These are phyloP conservation scores for Colletotrichum coccodes DNA, from an alignment of 2,329 filamentous ascomycete species.

Conservation along the genomic window DNA sequence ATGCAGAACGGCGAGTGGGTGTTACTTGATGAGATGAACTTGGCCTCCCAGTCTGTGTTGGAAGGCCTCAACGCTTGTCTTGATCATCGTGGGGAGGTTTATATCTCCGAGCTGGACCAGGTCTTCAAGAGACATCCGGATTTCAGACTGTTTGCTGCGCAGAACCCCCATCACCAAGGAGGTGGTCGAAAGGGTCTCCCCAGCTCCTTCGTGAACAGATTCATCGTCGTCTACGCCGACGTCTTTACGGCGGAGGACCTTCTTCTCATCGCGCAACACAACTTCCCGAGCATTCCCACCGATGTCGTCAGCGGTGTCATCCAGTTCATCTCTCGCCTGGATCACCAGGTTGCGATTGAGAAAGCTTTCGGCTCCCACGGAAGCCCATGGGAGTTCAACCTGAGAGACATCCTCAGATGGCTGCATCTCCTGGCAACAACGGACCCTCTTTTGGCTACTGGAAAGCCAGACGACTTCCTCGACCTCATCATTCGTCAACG, in stretches of 20 bases:
- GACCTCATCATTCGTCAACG: slow-evolving; percentile 87
- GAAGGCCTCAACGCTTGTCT: slow-evolving; percentile 97
- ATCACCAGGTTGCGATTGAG: slow-evolving; percentile 73
- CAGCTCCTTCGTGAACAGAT: slow-evolving; percentile 96
- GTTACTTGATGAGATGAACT: slow-evolving; percentile 96
- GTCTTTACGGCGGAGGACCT: slow-evolving; percentile 86
- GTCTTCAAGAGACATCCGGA: slow-evolving; percentile 89
- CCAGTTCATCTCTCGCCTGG: slow-evolving; percentile 82
- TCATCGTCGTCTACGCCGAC: slow-evolving; percentile 97
- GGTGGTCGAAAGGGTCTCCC: slow-evolving; percentile 95
- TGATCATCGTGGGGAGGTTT: slow-evolving; percentile 95
- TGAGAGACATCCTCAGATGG: slow-evolving; percentile 92
- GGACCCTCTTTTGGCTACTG: slow-evolving; percentile 69
- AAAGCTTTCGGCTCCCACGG: slow-evolving; percentile 70
- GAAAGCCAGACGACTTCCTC: slow-evolving; percentile 77
- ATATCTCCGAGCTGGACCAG: slow-evolving; percentile 93
- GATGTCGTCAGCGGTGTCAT: slow-evolving; percentile 76
- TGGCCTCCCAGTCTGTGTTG: slow-evolving; percentile 95
- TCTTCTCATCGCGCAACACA: slow-evolving; percentile 80
- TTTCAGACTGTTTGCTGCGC: slow-evolving; percentile 95
- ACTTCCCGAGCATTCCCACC: slow-evolving; percentile 73
- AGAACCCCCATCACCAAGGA: slow-evolving; percentile 97
- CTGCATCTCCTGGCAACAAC: slow-evolving; percentile 74
- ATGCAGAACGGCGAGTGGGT: slow-evolving; percentile 99
- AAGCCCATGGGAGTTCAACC: slow-evolving; percentile 95